Base-by-base conservation (phyloP, 306 rosid genomes). In the Trifolium pratense region DNA sequence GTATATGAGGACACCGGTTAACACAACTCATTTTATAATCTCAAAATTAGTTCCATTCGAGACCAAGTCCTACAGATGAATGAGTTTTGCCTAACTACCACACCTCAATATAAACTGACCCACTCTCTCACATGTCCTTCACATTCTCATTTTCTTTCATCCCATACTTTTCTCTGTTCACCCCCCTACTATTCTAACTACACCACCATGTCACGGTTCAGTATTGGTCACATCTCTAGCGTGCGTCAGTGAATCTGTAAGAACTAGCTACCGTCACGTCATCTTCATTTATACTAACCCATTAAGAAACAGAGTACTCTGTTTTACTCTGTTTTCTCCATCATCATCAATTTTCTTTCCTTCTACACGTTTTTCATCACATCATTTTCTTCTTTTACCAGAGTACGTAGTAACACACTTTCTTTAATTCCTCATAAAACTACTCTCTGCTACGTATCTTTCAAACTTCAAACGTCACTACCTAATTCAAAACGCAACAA, bases 181-280 rank as follows among this genome's bases (percentile, higher is more conserved):
- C 58, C 26, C 10, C 10, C 1, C 12, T 16, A 17, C 23, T 49
- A 49, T 51, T 16, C 9, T 7, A 49, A 39, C 10, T 39, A 39
- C 10, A 39, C 4, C 8, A n/a, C 1, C 9, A 7, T 17, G 8
- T 29, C 59, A 61, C 21, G 7, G 74, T 58, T 78, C 75, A n/a
- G 51, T 43, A 15, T 73, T 52, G 52, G 57, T 82, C 81, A 70
- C 78, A 75, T 78, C 68, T 80, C 68, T 80, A 71, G 80, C 91
- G 80, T 80, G 84, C 79, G 71, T 83, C 84, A 75, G 75, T 75
- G 73, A 67, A 64, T 69, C 72, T 70, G 78, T 40, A 79, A 79
- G 71, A 34, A 29, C 31, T 1, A 29, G 5, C 12, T 53, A 56
- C 23, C 62, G 62, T 56, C 62, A 23, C 84, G 80, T 79, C 88